Evolutionary conservation across 2,329 filamentous ascomycete genomes (phyloP).

Genomic region (Penicillium sp.): DNA sequence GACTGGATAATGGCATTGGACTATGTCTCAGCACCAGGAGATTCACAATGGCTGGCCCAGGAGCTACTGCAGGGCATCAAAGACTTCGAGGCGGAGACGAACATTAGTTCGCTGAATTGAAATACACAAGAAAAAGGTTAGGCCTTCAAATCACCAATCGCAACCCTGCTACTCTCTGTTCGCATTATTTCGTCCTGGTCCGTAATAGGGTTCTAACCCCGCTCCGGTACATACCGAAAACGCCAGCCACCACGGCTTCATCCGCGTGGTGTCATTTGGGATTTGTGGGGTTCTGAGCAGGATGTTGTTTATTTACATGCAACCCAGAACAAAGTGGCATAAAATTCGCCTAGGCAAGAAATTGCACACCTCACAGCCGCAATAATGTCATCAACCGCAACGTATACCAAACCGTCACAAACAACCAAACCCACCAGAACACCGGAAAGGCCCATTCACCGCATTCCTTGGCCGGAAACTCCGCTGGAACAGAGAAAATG

Average conservation of each 20-base stretch:
- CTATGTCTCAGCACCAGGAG: neutral
- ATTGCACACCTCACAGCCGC: neutral
- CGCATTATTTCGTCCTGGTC: no score
- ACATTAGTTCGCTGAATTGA: slow-evolving; percentile 5
- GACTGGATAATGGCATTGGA: slow-evolving; percentile 11
- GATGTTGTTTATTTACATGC: slow-evolving; percentile 1
- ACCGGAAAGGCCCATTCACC: slow-evolving; percentile 8
- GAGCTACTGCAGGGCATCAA: slow-evolving; percentile 8
- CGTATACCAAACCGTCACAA: neutral
- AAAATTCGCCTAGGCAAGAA: neutral
- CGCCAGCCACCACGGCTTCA: no score
- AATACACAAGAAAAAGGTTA: neutral
- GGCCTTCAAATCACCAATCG: neutral
- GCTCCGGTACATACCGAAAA: neutral
- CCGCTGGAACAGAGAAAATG: slow-evolving; percentile 9
- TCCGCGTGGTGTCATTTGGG: neutral
- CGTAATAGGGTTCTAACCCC: no score
- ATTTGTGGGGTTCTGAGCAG: neutral
- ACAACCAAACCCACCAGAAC: neutral
- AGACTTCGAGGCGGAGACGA: slow-evolving; percentile 8
- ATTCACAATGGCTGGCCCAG: slow-evolving; percentile 10
- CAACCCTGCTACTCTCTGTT: neutral
- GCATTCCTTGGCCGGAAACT: slow-evolving; percentile 9
- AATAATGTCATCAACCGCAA: slow-evolving; percentile 8
- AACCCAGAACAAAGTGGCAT: neutral